A percentile compares a stretch with the other conserved stretches of the same genome.
Evolutionary conservation across 129 eudicot genomes (phyloP).

Genomic region (Artemisia annua): DNA sequence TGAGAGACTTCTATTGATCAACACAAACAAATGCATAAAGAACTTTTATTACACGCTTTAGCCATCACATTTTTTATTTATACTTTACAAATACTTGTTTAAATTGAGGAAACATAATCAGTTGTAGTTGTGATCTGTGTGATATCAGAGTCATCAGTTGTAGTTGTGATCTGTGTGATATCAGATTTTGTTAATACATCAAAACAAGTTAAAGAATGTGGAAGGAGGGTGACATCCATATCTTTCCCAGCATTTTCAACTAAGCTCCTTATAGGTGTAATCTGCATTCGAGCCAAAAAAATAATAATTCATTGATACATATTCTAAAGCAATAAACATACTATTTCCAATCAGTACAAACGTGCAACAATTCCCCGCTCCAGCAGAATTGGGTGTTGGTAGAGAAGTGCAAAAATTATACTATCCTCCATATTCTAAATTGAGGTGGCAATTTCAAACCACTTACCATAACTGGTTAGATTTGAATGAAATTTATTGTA

Average conservation of each 20-base stretch:
- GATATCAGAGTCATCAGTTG: slow-evolving; percentile 22
- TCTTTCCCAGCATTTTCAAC: slow-evolving; percentile 34
- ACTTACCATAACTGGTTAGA: too few relatives aligned
- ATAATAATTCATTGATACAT: background rate
- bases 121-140: too few relatives aligned
- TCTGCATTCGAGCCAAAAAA: slow-evolving; percentile 29
- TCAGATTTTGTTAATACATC: slow-evolving; percentile 49
- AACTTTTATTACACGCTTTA: background rate
- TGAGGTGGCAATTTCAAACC: too few relatives aligned
- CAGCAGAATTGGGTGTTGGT: too few relatives aligned
- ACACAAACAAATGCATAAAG: background rate
- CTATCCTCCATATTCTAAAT: too few relatives aligned
- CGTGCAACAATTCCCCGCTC: too few relatives aligned
- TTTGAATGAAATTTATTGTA: too few relatives aligned
- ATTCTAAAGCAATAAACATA: background rate
- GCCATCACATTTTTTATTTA: background rate
- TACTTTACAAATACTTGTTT: slow-evolving; percentile 11
- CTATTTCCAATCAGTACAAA: too few relatives aligned
- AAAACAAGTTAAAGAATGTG: slow-evolving; percentile 59
- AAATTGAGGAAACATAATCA: slow-evolving; percentile 30
- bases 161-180: slow-evolving; percentile 17
- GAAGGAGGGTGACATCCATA: slow-evolving; percentile 51
- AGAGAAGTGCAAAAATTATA: too few relatives aligned
- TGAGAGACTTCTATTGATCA: background rate
- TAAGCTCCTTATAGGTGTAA: slow-evolving; percentile 37